phyloP scores from a whole-genome alignment of 805 yeast genomes.

The Candida maltosa region DNA sequence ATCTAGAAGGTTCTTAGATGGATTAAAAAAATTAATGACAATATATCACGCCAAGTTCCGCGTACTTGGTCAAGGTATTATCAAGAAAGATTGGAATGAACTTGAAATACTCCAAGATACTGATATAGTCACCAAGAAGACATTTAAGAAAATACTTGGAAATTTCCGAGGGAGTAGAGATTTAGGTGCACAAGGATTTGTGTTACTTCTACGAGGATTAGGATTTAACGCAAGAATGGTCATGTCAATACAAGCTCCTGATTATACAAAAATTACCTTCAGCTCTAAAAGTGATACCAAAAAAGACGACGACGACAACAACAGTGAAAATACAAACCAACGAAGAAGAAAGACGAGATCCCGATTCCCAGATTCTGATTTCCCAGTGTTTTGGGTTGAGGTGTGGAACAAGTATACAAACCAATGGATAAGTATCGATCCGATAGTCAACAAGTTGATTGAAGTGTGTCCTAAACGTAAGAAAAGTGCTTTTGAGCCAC shows the following conservation, averaged over 20 bases:
- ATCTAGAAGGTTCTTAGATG: slow-evolving; percentile 71
- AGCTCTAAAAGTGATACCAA: slow-evolving; percentile 10
- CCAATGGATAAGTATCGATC: slow-evolving; percentile 86
- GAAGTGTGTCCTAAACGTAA: slow-evolving; percentile 56
- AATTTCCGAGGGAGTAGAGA: slow-evolving; percentile 70
- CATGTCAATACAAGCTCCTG: slow-evolving; percentile 88
- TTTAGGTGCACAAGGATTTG: slow-evolving; percentile 83
- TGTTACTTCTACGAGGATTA: slow-evolving; percentile 66
- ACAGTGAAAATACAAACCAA: slow-evolving; percentile 3
- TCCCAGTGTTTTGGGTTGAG: slow-evolving; percentile 90
- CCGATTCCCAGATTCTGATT: slow-evolving; percentile 23
- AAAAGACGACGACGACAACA: slow-evolving; percentile 6
- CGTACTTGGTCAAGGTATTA: slow-evolving; percentile 38
- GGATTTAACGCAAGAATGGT: slow-evolving; percentile 73
- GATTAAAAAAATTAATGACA: slow-evolving; percentile 63
- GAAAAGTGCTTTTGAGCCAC: slow-evolving; percentile 69
- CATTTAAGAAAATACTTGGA: slow-evolving; percentile 43
- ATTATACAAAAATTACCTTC: slow-evolving; percentile 48
- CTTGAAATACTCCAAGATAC: slow-evolving; percentile 18
- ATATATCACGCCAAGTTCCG: slow-evolving; percentile 58
- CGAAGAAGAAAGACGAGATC: neutral
- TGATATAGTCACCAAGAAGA: slow-evolving; percentile 27
- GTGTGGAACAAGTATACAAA: slow-evolving; percentile 78
- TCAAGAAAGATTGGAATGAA: slow-evolving; percentile 35
- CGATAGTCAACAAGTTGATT: slow-evolving; percentile 59